Conservation (phyloP, 768 basidiomycete species). For the Serendipita sp. region DNA sequence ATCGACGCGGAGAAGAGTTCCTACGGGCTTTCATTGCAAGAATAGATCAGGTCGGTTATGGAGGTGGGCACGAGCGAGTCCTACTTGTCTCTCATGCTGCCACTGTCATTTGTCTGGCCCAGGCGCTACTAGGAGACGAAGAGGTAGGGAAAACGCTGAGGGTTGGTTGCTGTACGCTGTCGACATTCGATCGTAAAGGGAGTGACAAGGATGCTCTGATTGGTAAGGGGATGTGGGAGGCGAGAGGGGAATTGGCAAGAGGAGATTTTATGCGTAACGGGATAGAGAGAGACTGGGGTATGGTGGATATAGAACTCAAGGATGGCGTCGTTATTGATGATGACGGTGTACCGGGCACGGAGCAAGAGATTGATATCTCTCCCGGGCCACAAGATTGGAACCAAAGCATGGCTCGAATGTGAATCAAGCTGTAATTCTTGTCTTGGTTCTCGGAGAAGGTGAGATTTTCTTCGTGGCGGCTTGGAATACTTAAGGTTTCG, state of each 20-base stretch:
- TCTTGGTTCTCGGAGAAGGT: not conserved
- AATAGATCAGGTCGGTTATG: constrained; percentile 30
- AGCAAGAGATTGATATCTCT: constrained; percentile 40
- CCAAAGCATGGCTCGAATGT: not conserved
- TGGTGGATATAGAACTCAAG: constrained; percentile 50
- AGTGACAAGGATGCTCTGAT: constrained; percentile 19
- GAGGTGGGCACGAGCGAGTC: constrained; percentile 30
- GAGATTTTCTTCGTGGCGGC: not conserved
- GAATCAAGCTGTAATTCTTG: not conserved
- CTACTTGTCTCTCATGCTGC: constrained; percentile 64
- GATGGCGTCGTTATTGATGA: constrained; percentile 51
- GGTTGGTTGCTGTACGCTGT: constrained; percentile 64
- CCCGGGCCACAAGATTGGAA: constrained; percentile 32
- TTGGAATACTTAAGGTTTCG: too few relatives aligned
- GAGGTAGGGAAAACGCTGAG: constrained; percentile 25
- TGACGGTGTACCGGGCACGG: constrained; percentile 50
- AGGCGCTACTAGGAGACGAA: constrained; percentile 37
- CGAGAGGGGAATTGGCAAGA: constrained; percentile 31
- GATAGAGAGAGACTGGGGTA: constrained; percentile 59
- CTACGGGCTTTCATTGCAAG: constrained; percentile 35
- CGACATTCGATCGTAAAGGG: constrained; percentile 22
- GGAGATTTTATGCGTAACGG: constrained; percentile 45
- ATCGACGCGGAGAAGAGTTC: constrained; percentile 41
- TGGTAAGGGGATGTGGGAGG: constrained; percentile 32
- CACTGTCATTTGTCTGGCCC: constrained; percentile 48